A percentile compares a stretch with the other conserved stretches of the same genome.
Evolutionary conservation across 306 rosid species (phyloP).

Genomic region (Cucumis cinereus): DNA sequence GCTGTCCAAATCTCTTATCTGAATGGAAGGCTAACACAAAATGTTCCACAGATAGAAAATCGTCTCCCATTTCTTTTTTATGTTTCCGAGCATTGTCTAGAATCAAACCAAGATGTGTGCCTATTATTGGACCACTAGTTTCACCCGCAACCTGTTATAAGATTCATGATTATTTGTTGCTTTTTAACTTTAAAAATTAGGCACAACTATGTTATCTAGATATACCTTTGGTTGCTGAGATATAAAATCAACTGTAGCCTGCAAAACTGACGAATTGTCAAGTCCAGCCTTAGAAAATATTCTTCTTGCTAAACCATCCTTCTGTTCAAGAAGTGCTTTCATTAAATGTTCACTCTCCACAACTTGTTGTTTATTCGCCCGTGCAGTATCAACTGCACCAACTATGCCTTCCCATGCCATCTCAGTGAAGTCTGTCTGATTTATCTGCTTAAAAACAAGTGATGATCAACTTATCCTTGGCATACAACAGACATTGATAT

Average conservation of each 20-base stretch:
- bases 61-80: conserved; percentile 79
- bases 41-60: conserved; percentile 84
- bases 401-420: conserved; percentile 94
- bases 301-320: conserved; percentile 81
- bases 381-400: conserved; percentile 80
- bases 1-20: conserved; percentile 74
- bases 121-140: conserved; percentile 65
- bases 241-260: conserved; percentile 77
- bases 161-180: neutral
- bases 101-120: conserved; percentile 42
- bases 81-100: conserved; percentile 47
- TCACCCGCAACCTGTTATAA: conserved; percentile 57
- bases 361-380: conserved; percentile 65
- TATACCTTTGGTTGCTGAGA: conserved; percentile 73
- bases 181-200: neutral
- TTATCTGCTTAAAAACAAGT: conserved; percentile 24
- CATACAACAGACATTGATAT: neutral
- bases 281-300: conserved; percentile 81
- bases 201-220: neutral
- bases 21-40: conserved; percentile 56
- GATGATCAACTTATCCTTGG: neutral
- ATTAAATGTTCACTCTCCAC: conserved; percentile 90
- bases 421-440: conserved; percentile 74
- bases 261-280: conserved; percentile 77
- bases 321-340: conserved; percentile 96